Base-by-base conservation (phyloP, 495 filamentous ascomycete species). In the Poronia punctata region DNA sequence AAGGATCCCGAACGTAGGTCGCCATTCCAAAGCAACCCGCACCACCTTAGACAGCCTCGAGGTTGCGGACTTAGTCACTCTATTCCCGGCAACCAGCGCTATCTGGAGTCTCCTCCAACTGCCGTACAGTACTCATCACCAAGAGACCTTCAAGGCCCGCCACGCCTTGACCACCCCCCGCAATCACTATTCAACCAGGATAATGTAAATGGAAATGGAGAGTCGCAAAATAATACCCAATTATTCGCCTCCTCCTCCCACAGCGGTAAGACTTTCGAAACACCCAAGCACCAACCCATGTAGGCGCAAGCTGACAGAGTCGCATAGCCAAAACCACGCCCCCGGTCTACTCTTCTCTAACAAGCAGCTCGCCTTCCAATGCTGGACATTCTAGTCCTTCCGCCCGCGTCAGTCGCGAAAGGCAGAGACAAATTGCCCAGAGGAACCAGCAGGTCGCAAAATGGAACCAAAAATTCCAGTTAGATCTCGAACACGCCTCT, bases 341-440 rank as follows among this genome's bases (percentile, higher is more conserved):
- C 11, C 38, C 25, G 3, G 23, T 52, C 34, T 38, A 50, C 4
- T 49, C 39, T 6, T 31, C 48, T 5, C 27, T 47, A 5, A 35
- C 35, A 16, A 54, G 52, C 28, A 67, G 64, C 27, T 61, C 67
- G n/a, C 54, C 66, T 4, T 46, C 48, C 3, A 37, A 43, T 32
- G 24, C 39, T 30, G 54, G 50, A 15, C 32, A 32, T 12, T 70
- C 65, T 9, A 70, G 68, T 42, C 68, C 68, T 21, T 61, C 66
- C 24, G 23, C 53, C 3, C 56, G 59, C 35, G 45, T 64, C 15
- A 61, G 40, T 20, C 53, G 62, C 27, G 54, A 57, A 20, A 46
- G 52, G 30, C 43, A 43, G 17, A 32, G 45, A 0, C 40, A 59
- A 31, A 23, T 15, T 4, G 23, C 21, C 6, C 24, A 43, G 3